Evolutionary conservation across 805 yeast species (phyloP), one percentile per base, ranked within the genome.

Genomic region (Kodamaea lidongshanica): DNA sequence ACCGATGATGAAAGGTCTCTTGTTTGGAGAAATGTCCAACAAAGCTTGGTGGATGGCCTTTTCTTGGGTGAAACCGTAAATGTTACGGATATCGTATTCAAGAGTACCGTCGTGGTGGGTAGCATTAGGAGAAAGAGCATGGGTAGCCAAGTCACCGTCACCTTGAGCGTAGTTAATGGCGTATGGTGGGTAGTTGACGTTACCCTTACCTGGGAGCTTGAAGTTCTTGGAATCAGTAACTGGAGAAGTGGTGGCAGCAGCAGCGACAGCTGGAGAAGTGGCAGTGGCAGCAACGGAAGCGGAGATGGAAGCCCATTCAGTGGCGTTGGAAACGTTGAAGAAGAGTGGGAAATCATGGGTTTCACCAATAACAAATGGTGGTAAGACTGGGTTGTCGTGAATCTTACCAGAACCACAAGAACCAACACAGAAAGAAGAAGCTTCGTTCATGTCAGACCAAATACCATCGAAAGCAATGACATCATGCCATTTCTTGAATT

Each of bases 101-200:
- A 45, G 15, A 8, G 48, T 46, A 10, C 57, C 57, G 32, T 52
- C 54, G 12, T 34, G 32, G 30, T 47, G 53, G 3, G 56, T 51
- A 3, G 54, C 57, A 36, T 52, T 51, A 7, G 56, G 53, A 11
- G 49, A 37, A 8, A 52, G 44, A n/a, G 40, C 52, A 31, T 50
- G 56, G 5, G 42, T 36, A 8, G 51, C 51, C 15, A 46, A 30
- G 28, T 46, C 51, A 19, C 37, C 42, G 23, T 41, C 37, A 10
- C 41, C 50, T 33, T 52, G 56, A 12, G 23, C 34, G 35, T 53
- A 40, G 34, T 52, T 47, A 34, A 55, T 50, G 7, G 51, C 56
- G 34, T 55, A 55, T 11, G 60, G 60, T n/a, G 61, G 61, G 35
- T 49, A 50, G 33, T 50, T 47, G 30, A 55, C 36, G 28, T 52